Evolutionary conservation across 306 rosid genomes (phyloP), one percentile per base, ranked within the genome.

Genomic region (Acmispon strigosus): DNA sequence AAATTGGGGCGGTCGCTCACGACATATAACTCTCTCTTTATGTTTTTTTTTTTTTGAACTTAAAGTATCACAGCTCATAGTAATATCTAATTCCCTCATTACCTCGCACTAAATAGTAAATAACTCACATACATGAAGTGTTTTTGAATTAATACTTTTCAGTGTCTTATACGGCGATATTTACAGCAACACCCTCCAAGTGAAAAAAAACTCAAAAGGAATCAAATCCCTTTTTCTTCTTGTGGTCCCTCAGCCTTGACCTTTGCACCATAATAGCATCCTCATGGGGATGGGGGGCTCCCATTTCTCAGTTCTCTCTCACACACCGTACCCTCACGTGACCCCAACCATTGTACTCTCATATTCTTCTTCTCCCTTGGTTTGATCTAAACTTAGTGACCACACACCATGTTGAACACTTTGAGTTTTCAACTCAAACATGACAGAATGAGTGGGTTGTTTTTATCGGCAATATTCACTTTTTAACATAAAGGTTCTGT

Each of bases 141-240:
- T n/a, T n/a, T n/a, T n/a, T n/a, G n/a, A n/a, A n/a, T n/a, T n/a
- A n/a, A n/a, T n/a, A n/a, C n/a, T n/a, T n/a, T n/a, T n/a, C n/a
- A n/a, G n/a, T n/a, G n/a, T n/a, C n/a, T n/a, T n/a, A n/a, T n/a
- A n/a, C n/a, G n/a, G n/a, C n/a, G n/a, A n/a, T n/a, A n/a, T n/a
- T n/a, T n/a, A n/a, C n/a, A n/a, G n/a, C n/a, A n/a, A n/a, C n/a
- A n/a, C n/a, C n/a, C n/a, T n/a, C n/a, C n/a, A n/a, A 22, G 1
- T 22, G 3, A 11, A 62, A 20, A 71, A 74, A 65, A 64, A 49
- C 65, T 69, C 48, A 66, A 74, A 66, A 16, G 50, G 87, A 85
- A 83, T 84, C 90, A 61, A 85, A 82, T 84, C 80, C 66, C 53
- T 56, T 58, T 56, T 22, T 64, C 29, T n/a, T 71, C 19, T 14